phyloP scores from a whole-genome alignment of 306 rosid genomes.

The Purshia tridentata region DNA sequence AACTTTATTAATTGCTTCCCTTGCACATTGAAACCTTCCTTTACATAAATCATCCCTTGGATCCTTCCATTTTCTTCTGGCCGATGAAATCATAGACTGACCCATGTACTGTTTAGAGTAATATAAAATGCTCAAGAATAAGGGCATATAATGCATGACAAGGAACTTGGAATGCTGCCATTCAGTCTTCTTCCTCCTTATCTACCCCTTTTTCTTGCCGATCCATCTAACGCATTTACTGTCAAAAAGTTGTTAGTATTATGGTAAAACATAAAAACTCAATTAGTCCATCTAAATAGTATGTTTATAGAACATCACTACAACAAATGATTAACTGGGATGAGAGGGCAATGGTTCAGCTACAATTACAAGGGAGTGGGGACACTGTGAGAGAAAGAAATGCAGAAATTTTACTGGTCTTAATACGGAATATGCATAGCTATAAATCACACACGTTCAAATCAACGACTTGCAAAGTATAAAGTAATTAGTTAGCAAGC shows the following conservation, averaged over 20 bases:
- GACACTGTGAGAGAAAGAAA: no score
- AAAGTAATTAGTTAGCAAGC: background rate
- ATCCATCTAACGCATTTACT: background rate
- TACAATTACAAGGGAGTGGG: slow-evolving; percentile 2
- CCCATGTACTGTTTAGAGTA: background rate
- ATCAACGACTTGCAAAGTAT: background rate
- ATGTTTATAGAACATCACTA: background rate
- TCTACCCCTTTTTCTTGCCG: background rate
- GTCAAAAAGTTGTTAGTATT: background rate
- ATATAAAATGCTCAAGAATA: background rate
- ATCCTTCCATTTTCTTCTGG: slow-evolving; percentile 15
- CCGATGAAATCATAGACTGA: no score
- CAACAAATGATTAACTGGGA: background rate
- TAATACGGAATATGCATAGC: no score
- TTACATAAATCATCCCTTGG: background rate
- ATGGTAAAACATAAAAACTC: background rate
- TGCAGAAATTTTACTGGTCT: no score
- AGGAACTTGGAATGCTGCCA: slow-evolving; percentile 25
- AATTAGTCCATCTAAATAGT: background rate
- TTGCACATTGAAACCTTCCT: background rate
- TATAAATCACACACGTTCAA: background rate
- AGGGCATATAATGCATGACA: slow-evolving; percentile 13
- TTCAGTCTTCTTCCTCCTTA: slow-evolving; percentile 10
- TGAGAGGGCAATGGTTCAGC: background rate
- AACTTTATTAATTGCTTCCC: slow-evolving; percentile 19